Conservation (phyloP, 2,329 filamentous ascomycete species). For the Pestalotiopsis sp. region DNA sequence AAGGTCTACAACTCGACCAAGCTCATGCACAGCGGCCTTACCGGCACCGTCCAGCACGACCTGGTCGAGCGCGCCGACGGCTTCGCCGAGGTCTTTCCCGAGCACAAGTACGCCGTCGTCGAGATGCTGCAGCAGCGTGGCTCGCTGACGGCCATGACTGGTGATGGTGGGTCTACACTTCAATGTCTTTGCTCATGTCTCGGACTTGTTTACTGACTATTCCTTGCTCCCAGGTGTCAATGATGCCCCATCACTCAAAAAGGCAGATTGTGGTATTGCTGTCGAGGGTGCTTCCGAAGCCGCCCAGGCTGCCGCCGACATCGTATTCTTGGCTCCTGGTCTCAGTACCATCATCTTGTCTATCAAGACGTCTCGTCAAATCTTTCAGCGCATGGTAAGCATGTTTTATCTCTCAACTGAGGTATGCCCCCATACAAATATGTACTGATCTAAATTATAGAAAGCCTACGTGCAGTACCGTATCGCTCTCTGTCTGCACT, state of each 20-base stretch:
- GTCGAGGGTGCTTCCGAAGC: slow-evolving; percentile 74
- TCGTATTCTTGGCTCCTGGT: slow-evolving; percentile 74
- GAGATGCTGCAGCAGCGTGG: slow-evolving; percentile 76
- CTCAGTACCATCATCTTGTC: slow-evolving; percentile 71
- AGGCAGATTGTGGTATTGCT: slow-evolving; percentile 74
- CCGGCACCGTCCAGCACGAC: slow-evolving; percentile 73
- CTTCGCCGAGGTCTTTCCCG: slow-evolving; percentile 74
- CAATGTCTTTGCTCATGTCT: not conserved
- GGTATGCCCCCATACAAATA: not conserved
- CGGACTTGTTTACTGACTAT: not conserved
- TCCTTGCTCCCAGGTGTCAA: slow-evolving; percentile 54
- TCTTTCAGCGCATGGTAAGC: slow-evolving; percentile 17
- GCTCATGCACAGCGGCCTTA: slow-evolving; percentile 75
- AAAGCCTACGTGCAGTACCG: slow-evolving; percentile 78
- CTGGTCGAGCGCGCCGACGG: slow-evolving; percentile 75
- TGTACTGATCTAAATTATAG: slow-evolving; percentile 27
- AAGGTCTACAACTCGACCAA: slow-evolving; percentile 82
- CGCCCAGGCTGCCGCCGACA: slow-evolving; percentile 72
- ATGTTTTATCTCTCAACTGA: not conserved
- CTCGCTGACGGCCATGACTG: slow-evolving; percentile 75
- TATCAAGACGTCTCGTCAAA: slow-evolving; percentile 69
- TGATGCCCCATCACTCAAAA: slow-evolving; percentile 73
- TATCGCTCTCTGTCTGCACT: slow-evolving; percentile 73
- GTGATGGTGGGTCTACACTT: slow-evolving; percentile 50
- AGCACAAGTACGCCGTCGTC: slow-evolving; percentile 77